Conservation (phyloP, 306 rosid genomes). For the Cercis canadensis region DNA sequence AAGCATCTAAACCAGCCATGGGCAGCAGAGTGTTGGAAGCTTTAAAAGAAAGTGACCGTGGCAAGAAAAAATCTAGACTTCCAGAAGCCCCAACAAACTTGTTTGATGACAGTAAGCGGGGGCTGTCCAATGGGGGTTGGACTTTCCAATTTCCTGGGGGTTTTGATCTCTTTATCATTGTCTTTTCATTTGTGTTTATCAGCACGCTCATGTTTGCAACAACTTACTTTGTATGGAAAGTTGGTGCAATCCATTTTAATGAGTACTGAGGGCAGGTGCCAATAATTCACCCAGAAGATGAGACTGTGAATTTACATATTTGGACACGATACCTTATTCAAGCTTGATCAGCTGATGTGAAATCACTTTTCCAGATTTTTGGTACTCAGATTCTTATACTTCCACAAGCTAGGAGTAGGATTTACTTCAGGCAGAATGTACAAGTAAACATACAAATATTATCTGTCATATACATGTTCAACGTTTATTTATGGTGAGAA, state of each 20-base stretch:
- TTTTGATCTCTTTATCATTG: conserved; percentile 64
- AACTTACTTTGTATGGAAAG: conserved; percentile 92
- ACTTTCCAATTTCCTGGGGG: conserved; percentile 87
- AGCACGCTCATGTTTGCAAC: conserved; percentile 93
- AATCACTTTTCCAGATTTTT: conserved; percentile 15
- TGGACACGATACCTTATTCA: conserved; percentile 35
- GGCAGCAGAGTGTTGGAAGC: conserved; percentile 83
- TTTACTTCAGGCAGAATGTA: conserved; percentile 36
- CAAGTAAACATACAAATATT: conserved; percentile 41
- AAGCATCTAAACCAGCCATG: conserved; percentile 67
- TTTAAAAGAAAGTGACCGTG: conserved; percentile 73
- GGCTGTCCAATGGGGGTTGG: conserved; percentile 70
- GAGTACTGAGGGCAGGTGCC: conserved; percentile 60
- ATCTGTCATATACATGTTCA: conserved; percentile 20
- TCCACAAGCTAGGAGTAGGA: conserved; percentile 23
- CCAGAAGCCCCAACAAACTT: conserved; percentile 92
- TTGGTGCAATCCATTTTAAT: conserved; percentile 96
- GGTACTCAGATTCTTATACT: neutral
- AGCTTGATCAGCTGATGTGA: conserved; percentile 18
- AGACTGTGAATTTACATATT: conserved; percentile 23
- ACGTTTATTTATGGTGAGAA: conserved; percentile 11
- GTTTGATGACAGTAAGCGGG: conserved; percentile 88
- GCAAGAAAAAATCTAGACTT: conserved; percentile 80
- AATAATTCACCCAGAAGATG: conserved; percentile 6
- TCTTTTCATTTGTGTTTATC: conserved; percentile 79